A percentile compares a stretch with the other conserved stretches of the same genome.
These are phyloP conservation scores for Grammothele lineata DNA, from an alignment of 768 basidiomycete genomes.

Conservation along the genomic window DNA sequence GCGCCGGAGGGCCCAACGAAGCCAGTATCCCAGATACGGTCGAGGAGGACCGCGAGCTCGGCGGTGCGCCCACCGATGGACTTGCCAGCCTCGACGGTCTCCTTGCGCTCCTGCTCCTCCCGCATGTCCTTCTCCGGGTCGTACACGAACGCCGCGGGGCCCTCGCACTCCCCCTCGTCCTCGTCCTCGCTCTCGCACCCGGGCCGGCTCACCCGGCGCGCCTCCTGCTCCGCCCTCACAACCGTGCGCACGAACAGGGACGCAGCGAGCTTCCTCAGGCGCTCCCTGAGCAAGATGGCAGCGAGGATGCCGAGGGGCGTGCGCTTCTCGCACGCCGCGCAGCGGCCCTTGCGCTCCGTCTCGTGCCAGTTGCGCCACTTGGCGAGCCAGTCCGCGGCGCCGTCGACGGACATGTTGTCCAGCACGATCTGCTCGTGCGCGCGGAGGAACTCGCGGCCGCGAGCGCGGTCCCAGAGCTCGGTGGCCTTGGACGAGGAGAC, in stretches of 20 bases:
- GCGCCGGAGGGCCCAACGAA: conserved; percentile 22
- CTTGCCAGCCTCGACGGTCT: conserved; percentile 53
- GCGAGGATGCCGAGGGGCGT: conserved; percentile 48
- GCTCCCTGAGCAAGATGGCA: conserved; percentile 42
- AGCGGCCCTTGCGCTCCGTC: conserved; percentile 23
- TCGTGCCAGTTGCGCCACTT: conserved; percentile 26
- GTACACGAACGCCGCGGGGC: conserved; percentile 14
- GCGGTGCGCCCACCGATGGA: conserved; percentile 59
- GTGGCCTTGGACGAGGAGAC: conserved; percentile 41
- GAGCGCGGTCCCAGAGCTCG: conserved; percentile 39
- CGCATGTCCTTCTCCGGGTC: conserved; percentile 28
- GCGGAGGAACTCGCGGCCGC: conserved; percentile 28
- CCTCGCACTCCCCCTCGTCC: conserved; percentile 11
- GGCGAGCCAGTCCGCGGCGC: conserved; percentile 42
- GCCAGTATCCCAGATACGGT: conserved; percentile 49
- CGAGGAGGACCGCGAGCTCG: conserved; percentile 50
- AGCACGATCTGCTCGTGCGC: conserved; percentile 55
- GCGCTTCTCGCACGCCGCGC: conserved; percentile 24
- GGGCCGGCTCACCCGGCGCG: conserved; percentile 1
- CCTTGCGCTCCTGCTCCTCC: conserved; percentile 38
- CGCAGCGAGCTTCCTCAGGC: conserved; percentile 49
- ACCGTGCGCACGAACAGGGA: conserved; percentile 50
- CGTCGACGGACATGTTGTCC: conserved; percentile 45
- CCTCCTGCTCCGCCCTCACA: conserved; percentile 17
- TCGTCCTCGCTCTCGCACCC: conserved; percentile 11